Evolutionary conservation across 2,329 filamentous ascomycete genomes (phyloP).

Genomic region (Beauveria rudraprayagi): DNA sequence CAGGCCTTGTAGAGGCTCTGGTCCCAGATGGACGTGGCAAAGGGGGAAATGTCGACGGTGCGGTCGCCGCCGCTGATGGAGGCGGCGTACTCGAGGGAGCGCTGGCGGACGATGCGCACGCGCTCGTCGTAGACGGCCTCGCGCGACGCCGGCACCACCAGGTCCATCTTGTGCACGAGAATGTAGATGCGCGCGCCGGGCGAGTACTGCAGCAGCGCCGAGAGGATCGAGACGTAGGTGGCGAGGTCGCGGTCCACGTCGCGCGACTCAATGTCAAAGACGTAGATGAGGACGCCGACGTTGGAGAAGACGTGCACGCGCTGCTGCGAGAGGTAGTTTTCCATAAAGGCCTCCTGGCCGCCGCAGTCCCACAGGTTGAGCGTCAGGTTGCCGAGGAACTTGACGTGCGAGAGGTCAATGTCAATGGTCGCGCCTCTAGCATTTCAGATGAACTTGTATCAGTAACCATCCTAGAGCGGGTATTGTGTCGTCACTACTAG

Average conservation of each 20-base stretch:
- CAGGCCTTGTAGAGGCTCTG: conserved; percentile 97
- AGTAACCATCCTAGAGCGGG: background rate
- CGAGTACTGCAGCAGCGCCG: conserved; percentile 80
- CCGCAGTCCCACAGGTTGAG: conserved; percentile 98
- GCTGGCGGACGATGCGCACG: conserved; percentile 65
- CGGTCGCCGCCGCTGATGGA: conserved; percentile 25
- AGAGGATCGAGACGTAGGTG: conserved; percentile 85
- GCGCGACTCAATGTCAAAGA: conserved; percentile 95
- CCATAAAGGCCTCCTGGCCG: conserved; percentile 97
- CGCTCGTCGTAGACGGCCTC: conserved; percentile 80
- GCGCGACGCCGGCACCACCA: conserved; percentile 73
- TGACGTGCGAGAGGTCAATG: conserved; percentile 96
- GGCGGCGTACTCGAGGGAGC: conserved; percentile 51
- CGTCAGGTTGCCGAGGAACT: conserved; percentile 95
- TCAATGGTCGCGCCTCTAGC: conserved; percentile 87
- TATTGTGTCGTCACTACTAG: background rate
- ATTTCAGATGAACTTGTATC: background rate
- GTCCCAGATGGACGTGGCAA: conserved; percentile 97
- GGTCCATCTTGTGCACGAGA: conserved; percentile 97
- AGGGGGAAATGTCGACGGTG: conserved; percentile 67
- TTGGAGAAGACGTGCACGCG: conserved; percentile 94
- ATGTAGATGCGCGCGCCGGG: conserved; percentile 78
- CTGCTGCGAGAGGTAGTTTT: conserved; percentile 94
- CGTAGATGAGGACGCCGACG: conserved; percentile 95
- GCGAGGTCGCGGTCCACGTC: conserved; percentile 90